Conservation (phyloP, 371 early-diverging fungal genomes). For the Mucor indicus region DNA sequence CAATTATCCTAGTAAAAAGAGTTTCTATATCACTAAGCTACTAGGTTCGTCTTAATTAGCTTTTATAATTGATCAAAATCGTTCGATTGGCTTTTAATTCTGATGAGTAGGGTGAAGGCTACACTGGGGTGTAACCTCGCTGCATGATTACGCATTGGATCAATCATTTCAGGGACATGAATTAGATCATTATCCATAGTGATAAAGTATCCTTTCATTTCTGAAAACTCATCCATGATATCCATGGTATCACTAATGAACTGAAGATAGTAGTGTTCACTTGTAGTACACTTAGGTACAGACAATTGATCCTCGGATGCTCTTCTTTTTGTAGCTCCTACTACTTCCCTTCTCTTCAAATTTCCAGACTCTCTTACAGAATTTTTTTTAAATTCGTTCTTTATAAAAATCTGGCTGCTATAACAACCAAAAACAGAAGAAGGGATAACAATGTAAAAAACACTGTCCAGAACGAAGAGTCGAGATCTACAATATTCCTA, state of each 20-base stretch:
- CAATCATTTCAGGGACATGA: background rate
- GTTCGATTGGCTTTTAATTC: background rate
- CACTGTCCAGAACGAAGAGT: background rate
- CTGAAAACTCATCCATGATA: constrained; percentile 9
- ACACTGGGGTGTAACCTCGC: background rate
- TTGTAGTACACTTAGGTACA: constrained; percentile 8
- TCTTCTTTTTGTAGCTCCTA: constrained; percentile 8
- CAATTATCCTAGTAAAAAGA: background rate
- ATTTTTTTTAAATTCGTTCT: background rate
- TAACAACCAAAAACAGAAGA: background rate
- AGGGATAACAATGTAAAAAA: background rate
- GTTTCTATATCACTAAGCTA: background rate
- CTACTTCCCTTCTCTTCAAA: constrained; percentile 5
- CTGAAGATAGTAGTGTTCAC: constrained; percentile 1
- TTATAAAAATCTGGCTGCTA: background rate
- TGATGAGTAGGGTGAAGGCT: background rate
- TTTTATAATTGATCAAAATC: constrained; percentile 1
- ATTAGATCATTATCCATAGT: background rate
- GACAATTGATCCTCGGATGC: constrained; percentile 1
- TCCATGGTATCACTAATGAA: constrained; percentile 10
- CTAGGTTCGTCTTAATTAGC: too few species aligned
- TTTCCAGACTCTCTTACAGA: constrained; percentile 1
- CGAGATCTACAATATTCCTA: background rate
- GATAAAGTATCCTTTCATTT: constrained; percentile 2
- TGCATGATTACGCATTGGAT: background rate